A percentile compares a stretch with the other conserved stretches of the same genome.
These are phyloP conservation scores for Boletus sp. DNA, from an alignment of 768 basidiomycete genomes.

Conservation along the genomic window DNA sequence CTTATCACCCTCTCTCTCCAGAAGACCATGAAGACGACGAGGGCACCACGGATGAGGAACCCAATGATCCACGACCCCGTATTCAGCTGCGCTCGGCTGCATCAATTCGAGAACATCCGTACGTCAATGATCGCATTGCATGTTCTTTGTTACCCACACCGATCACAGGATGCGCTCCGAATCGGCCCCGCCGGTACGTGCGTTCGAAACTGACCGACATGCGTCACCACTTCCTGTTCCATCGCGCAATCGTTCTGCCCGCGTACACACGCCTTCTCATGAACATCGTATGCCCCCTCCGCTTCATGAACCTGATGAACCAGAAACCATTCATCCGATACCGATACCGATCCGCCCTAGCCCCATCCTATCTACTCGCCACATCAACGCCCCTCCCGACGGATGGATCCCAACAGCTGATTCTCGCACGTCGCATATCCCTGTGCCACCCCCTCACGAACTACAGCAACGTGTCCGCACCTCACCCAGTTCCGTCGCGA, in stretches of 20 bases:
- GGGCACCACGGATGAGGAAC: constrained; percentile 21
- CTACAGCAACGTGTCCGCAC: constrained; percentile 12
- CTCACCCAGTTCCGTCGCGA: constrained; percentile 13
- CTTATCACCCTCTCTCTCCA: constrained; percentile 7
- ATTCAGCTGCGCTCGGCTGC: constrained; percentile 13
- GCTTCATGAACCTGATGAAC: constrained; percentile 5
- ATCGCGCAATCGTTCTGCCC: constrained; percentile 12
- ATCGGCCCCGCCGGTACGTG: constrained; percentile 28
- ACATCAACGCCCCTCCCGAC: constrained; percentile 16
- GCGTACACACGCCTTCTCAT: constrained; percentile 19
- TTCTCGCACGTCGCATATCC: constrained; percentile 23
- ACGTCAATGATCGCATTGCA: constrained; percentile 14
- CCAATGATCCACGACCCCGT: constrained; percentile 14
- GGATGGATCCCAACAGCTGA: constrained; percentile 30
- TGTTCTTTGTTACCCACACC: constrained; percentile 10
- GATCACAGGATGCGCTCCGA: constrained; percentile 24
- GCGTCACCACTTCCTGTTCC: constrained; percentile 24
- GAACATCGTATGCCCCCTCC: constrained; percentile 14
- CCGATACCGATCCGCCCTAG: constrained; percentile 26
- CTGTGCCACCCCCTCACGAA: constrained; percentile 22
- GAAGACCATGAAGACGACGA: constrained; percentile 16
- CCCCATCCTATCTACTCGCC: constrained; percentile 8
- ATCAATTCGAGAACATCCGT: constrained; percentile 20
- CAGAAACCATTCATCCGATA: constrained; percentile 29
- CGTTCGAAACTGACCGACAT: constrained; percentile 10